A percentile compares a stretch with the other conserved stretches of the same genome.
phyloP scores from a whole-genome alignment of 1,284 basidiomycete species.

The Papiliotrema laurentii region DNA sequence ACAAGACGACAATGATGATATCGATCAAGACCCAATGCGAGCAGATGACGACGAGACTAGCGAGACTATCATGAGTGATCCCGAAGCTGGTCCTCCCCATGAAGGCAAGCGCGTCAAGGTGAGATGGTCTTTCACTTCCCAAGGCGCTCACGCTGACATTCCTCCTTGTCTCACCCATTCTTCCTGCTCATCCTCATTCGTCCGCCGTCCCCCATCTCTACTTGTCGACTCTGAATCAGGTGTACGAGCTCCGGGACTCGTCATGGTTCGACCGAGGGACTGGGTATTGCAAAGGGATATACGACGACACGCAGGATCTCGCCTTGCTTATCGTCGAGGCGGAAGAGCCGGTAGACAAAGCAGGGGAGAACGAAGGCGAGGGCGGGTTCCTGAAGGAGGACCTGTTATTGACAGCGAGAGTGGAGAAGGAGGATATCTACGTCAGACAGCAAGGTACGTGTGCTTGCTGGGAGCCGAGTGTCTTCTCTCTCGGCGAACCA shows the following conservation, averaged over 20 bases:
- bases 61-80: slow-evolving; percentile 9
- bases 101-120: slow-evolving; percentile 40
- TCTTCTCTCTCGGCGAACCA: too few species aligned
- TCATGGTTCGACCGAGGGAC: slow-evolving; percentile 92
- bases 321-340: slow-evolving; percentile 79
- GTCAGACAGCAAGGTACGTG: slow-evolving; percentile 81
- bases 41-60: slow-evolving; percentile 6
- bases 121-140: not conserved
- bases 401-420: slow-evolving; percentile 36
- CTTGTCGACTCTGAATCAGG: slow-evolving; percentile 57
- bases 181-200: not conserved
- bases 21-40: slow-evolving; percentile 6
- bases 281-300: slow-evolving; percentile 84
- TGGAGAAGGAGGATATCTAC: slow-evolving; percentile 70
- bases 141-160: not conserved
- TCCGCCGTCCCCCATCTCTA: slow-evolving; percentile 1
- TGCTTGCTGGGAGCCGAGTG: too few species aligned
- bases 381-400: slow-evolving; percentile 45
- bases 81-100: slow-evolving; percentile 13
- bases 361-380: slow-evolving; percentile 48
- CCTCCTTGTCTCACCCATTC: not conserved
- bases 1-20: not conserved
- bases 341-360: slow-evolving; percentile 65
- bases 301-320: slow-evolving; percentile 69
- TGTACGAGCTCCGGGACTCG: slow-evolving; percentile 83